Percentiles rank a stretch among this genome's conserved stretches.
phyloP scores from a whole-genome alignment of 306 rosid genomes.

The Bauhinia variegata region DNA sequence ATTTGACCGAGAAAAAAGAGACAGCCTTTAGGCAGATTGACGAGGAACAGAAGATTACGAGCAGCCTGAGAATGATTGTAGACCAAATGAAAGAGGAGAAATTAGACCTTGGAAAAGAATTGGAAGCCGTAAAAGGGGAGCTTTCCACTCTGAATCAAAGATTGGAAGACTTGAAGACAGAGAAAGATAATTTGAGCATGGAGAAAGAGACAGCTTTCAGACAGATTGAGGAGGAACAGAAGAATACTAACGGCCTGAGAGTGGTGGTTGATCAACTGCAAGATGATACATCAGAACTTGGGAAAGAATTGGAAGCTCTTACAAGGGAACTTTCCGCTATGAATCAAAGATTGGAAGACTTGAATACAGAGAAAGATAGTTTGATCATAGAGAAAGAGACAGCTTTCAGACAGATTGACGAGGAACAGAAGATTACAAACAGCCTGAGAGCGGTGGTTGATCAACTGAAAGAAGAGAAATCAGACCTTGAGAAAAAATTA shows the following conservation, averaged over 20 bases:
- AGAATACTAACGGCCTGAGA: constrained; percentile 49
- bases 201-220: constrained; percentile 52
- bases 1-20: constrained; percentile 52
- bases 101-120: constrained; percentile 49
- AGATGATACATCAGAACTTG: constrained; percentile 55
- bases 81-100: constrained; percentile 69
- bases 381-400: constrained; percentile 51
- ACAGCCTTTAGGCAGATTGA: constrained; percentile 51
- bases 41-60: constrained; percentile 57
- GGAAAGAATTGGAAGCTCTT: constrained; percentile 61
- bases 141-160: constrained; percentile 40
- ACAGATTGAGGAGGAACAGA: constrained; percentile 65
- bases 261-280: constrained; percentile 54
- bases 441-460: constrained; percentile 50
- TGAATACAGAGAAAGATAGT: constrained; percentile 47
- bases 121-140: constrained; percentile 55
- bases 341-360: constrained; percentile 44
- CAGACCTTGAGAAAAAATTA: constrained; percentile 54
- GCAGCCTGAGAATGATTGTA: constrained; percentile 45
- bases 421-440: constrained; percentile 55
- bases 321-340: constrained; percentile 47
- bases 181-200: constrained; percentile 42
- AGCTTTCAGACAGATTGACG: constrained; percentile 54
- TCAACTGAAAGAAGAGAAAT: constrained; percentile 65
- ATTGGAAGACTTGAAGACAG: constrained; percentile 44